Conservation (phyloP, 2,329 filamentous ascomycete species). For the Lasiodiplodia theobromae region DNA sequence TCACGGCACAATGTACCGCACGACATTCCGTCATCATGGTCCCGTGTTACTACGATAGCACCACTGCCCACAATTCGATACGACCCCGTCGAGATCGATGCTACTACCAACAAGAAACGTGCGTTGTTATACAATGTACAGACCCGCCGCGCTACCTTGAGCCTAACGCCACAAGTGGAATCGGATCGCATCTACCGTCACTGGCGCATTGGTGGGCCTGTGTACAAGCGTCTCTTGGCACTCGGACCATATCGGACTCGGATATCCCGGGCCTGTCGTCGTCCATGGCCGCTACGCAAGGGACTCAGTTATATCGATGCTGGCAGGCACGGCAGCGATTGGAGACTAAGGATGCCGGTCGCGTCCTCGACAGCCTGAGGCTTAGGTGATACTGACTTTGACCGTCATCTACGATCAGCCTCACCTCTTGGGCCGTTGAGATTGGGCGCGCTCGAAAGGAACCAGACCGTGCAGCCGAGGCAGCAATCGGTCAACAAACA, state of each 20-base stretch:
- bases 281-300: too few species aligned
- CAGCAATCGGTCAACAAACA: background rate
- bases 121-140: background rate
- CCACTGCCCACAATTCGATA: background rate
- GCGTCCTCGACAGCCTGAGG: too few species aligned
- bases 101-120: background rate
- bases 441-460: background rate
- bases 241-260: background rate
- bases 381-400: too few species aligned
- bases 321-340: background rate
- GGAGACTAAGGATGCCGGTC: background rate
- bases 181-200: background rate
- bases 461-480: background rate
- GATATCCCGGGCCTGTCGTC: background rate
- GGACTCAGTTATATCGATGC: background rate
- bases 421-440: too few species aligned
- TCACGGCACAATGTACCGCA: conserved; percentile 9
- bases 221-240: background rate
- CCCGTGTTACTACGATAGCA: conserved; percentile 8
- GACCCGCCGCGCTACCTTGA: too few species aligned
- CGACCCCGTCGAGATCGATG: background rate
- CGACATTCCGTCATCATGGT: background rate
- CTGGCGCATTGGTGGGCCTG: background rate
- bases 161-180: background rate
- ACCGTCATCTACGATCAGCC: too few species aligned